Evolutionary conservation across 2,329 filamentous ascomycete genomes (phyloP), one percentile per base, ranked within the genome.

Genomic region (Orbilia quercus): DNA sequence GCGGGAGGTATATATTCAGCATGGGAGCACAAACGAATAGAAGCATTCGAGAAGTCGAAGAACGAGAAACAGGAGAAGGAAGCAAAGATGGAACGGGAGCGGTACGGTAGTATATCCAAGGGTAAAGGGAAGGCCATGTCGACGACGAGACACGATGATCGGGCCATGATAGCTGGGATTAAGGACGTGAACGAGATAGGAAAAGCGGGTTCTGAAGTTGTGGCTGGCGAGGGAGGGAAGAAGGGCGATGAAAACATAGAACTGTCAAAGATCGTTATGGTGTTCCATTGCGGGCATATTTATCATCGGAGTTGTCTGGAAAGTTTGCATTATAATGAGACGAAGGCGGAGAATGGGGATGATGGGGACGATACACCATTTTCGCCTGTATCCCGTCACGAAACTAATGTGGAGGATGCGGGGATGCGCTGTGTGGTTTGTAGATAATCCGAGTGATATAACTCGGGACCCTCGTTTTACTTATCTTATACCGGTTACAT

Each of bases 1-100:
- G 90, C 91, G 0, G 85, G 87, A 0, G 85, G 88, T 38, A 85
- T 96, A 0, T 96, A 92, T 83, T 88, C 91, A 55, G 89, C 89
- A 0, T 98, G 92, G 92, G 88, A 95, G 80, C 84, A 85, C 63
- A 86, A 83, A 76, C 81, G 82, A 69, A 78, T 78, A 16, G 76
- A 80, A 65, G 77, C 76, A 5, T 66, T 73, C 16, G 60, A 66
- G 23, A 65, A 55, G 23, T 40, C 40, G 16, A 59, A 44, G 16
- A 18, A 36, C 16, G 47, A 50, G 20, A 59, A 44, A 55, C 44
- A 54, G 42, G 76, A 72, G 62, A 63, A 54, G 16, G 63, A 75
- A 81, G 83, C 75, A 78, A 80, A 45, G 80, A 80, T 48, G 81
- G 81, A 75, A 80, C 80, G 76, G 79, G 81, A 47, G 82, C 82